Conservation (phyloP, 495 filamentous ascomycete genomes). For the Lepraria neglecta region DNA sequence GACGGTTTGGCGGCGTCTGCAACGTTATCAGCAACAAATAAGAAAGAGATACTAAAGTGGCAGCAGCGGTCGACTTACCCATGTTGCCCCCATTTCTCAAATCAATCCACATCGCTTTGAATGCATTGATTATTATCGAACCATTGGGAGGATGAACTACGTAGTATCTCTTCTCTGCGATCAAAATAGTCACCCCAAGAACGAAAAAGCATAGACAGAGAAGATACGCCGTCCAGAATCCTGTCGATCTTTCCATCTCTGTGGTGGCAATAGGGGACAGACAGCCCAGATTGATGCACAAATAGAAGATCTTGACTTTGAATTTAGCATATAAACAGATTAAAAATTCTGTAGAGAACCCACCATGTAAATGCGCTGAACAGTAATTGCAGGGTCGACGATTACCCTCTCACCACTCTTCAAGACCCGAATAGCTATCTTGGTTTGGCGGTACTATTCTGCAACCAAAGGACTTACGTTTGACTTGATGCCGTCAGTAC, state of each 20-base stretch:
- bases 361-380: constrained; percentile 64
- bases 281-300: constrained; percentile 71
- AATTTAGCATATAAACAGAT: background rate
- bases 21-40: constrained; percentile 21
- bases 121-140: constrained; percentile 55
- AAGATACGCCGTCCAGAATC: constrained; percentile 68
- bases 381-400: constrained; percentile 66
- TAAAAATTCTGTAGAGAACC: background rate
- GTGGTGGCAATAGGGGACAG: constrained; percentile 58
- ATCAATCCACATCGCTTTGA: constrained; percentile 56
- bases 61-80: constrained; percentile 18
- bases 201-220: constrained; percentile 59
- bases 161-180: constrained; percentile 52
- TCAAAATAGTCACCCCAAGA: constrained; percentile 46
- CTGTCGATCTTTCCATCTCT: constrained; percentile 59
- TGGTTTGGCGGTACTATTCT: constrained; percentile 66
- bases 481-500: constrained; percentile 71
- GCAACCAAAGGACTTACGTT: constrained; percentile 55
- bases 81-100: constrained; percentile 39
- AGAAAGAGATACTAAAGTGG: too few species aligned
- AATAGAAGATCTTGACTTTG: constrained; percentile 50
- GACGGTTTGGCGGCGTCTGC: constrained; percentile 52
- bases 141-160: constrained; percentile 56
- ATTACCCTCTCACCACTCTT: constrained; percentile 67
- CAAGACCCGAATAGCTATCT: constrained; percentile 44